These are phyloP conservation scores for Fusarium newnesense DNA, from an alignment of 2,329 filamentous ascomycete genomes.

Conservation along the genomic window DNA sequence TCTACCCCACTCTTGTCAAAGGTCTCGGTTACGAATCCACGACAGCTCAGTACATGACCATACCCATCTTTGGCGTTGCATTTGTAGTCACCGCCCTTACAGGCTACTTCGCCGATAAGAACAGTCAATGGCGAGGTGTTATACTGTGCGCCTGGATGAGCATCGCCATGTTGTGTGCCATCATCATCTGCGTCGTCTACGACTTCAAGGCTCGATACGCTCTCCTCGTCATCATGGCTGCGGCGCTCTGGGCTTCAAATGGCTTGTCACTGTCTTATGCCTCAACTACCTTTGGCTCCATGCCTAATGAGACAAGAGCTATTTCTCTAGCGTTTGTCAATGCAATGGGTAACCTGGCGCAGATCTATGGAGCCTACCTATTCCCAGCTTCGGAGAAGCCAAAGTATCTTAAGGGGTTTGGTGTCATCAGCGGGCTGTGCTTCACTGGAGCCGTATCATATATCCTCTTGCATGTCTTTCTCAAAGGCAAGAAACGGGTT, in stretches of 20 bases:
- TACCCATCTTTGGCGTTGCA: not conserved
- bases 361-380: conserved; percentile 66
- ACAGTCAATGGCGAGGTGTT: not conserved
- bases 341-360: conserved; percentile 62
- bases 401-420: conserved; percentile 60
- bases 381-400: conserved; percentile 61
- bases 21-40: not conserved
- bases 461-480: not conserved
- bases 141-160: not conserved
- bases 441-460: conserved; percentile 23
- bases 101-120: not conserved
- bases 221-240: not conserved
- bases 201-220: not conserved
- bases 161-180: not conserved
- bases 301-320: not conserved
- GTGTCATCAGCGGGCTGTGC: conserved; percentile 38
- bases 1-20: not conserved
- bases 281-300: not conserved
- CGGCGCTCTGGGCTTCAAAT: not conserved
- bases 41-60: not conserved
- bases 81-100: not conserved
- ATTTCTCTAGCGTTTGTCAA: not conserved
- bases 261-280: not conserved
- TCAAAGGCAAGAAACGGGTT: not conserved
- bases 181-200: not conserved